Evolutionary conservation across 2,329 filamentous ascomycete genomes (phyloP), one percentile per base, ranked within the genome.

Genomic region (Apiospora pterosperma): DNA sequence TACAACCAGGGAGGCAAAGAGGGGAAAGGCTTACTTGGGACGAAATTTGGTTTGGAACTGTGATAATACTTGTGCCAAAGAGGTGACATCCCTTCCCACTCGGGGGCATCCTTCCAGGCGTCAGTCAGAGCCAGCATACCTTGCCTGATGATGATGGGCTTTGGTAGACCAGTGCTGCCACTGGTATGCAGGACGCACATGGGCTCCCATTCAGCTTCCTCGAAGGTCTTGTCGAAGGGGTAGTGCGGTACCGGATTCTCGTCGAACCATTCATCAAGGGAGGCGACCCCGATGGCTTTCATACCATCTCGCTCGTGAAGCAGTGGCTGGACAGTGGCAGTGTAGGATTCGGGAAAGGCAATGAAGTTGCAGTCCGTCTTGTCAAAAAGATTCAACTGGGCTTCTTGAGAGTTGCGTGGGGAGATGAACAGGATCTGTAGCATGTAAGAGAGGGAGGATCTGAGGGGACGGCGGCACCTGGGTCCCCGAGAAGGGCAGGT

Each of bases 151-250:
- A 80, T 66, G n/a, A 84, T 75, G 2, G 81, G 81, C 68, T 81
- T 83, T 0, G 81, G 81, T 4, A 81, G 72, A 0, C 81, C 81
- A 0, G 81, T 82, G 48, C 77, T 81, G 6, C 81, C 81, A 62
- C 79, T 81, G 0, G 81, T 83, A 69, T 84, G 81, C 10, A 83
- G 67, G 2, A 82, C 74, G 3, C 76, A 52, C 4, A 79, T 62
- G 0, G 81, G 80, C 4, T 83, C 79, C 73, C 76, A 78, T 63
- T 76, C 69, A 0, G 76, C 79, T 62, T 82, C 70, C 4, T 81
- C 78, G 36, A 77, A 82, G 0, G 77, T 77, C 70, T 77, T 79
- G 38, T 70, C 63, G 69, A 81, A 82, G 1, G 78, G 77, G 44
- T 77, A 74, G n/a, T 70, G 73, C 5, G 76, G 69, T 0, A 76